Base-by-base conservation (phyloP, 768 basidiomycete genomes). In the Lactarius hatsudake region DNA sequence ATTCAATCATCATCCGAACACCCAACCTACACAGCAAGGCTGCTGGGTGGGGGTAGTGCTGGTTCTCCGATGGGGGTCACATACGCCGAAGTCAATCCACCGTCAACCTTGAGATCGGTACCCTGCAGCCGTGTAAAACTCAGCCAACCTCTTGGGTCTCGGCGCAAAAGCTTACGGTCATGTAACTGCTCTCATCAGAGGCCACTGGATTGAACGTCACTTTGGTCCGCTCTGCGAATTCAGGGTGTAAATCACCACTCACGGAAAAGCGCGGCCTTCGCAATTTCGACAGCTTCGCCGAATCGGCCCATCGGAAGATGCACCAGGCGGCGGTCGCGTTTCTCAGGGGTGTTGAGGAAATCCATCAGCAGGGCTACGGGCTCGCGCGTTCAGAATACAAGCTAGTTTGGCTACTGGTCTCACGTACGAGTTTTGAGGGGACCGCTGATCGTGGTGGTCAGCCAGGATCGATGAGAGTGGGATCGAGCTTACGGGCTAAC, bases 261-360 rank as follows among this genome's bases (percentile, higher is more conserved):
- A 96, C 95, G 79, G 84, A 98, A 99, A 30, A 98, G 82, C 23
- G 94, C 96, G 34, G 87, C 95, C 74, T 89, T 91, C 8, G 97
- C 97, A 66, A 96, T 84, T 77, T 99, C 97, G 69, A 98, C 82
- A 0, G 96, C 97, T 81, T 98, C 94, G 43, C 96, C 96, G 76
- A 99, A 99, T 68, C 96, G 87, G 68, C 96, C 96, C 93, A 97
- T 94, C 1, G 96, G 96, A 18, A 96, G 85, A 72, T 95, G 94
- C 26, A 94, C 87, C 75, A 98, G 75, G 56, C 97, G 85, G 34
- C 97, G 88, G 54, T 98, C 87, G 66, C 90, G 87, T 81, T 98
- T 98, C 82, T 99, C 97, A 55, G 89, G 82, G 23, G 97, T 98
- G 78, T 98, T 86, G 74, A 99, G 85, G 84, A 96, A 99, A 78